Evolutionary conservation across 1,284 basidiomycete species (phyloP).

Genomic region (Schizophyllum amplum): DNA sequence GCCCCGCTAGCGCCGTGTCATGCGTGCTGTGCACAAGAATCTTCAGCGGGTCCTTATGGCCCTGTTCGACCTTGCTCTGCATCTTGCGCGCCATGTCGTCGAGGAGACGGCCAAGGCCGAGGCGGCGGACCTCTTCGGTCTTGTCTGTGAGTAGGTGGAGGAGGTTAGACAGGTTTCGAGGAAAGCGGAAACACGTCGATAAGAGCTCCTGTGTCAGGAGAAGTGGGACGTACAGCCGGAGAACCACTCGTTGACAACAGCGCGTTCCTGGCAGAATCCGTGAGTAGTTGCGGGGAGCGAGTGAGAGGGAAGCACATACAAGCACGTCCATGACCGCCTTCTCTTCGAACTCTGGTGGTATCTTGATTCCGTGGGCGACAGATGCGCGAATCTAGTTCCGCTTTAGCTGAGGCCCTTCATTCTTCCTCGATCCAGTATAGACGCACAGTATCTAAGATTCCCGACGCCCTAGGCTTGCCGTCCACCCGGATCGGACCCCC

Average conservation of each 20-base stretch:
- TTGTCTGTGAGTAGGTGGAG: conserved; percentile 38
- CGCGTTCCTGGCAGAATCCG: conserved; percentile 45
- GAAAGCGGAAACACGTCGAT: background rate
- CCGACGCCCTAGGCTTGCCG: conserved; percentile 69
- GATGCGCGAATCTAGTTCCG: conserved; percentile 65
- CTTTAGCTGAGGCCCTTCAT: no score
- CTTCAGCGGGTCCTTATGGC: conserved; percentile 41
- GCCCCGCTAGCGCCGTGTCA: conserved; percentile 67
- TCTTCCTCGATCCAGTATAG: background rate
- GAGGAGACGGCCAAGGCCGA: conserved; percentile 73
- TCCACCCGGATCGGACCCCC: conserved; percentile 68
- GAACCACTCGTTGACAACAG: conserved; percentile 77
- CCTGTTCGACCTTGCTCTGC: conserved; percentile 40
- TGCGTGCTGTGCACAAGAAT: conserved; percentile 68
- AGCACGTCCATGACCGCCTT: conserved; percentile 47
- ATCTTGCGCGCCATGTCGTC: conserved; percentile 56
- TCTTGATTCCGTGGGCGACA: conserved; percentile 58
- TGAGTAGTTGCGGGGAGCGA: conserved; percentile 2
- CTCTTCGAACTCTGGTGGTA: conserved; percentile 65
- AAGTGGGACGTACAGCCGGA: conserved; percentile 33
- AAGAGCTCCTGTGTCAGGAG: background rate
- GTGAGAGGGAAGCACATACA: conserved; percentile 30
- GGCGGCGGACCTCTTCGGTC: conserved; percentile 63
- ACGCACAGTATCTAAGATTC: conserved; percentile 71
- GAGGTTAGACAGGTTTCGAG: conserved; percentile 2